Evolutionary conservation across 805 yeast species (phyloP).

Genomic region (Yarrowia deformans): DNA sequence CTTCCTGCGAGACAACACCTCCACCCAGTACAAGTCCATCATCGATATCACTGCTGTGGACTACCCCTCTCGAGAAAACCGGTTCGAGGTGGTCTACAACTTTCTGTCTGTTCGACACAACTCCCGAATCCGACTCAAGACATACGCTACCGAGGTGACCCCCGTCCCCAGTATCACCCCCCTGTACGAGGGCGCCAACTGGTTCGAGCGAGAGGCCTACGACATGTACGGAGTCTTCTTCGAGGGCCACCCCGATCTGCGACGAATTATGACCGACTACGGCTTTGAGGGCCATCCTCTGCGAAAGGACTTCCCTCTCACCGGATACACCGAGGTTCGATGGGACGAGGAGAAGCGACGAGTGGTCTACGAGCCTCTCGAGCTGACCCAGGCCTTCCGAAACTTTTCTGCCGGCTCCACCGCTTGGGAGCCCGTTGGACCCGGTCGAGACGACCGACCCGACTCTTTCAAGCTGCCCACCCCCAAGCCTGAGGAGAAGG

Average conservation of each 20-base stretch:
- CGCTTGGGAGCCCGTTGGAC: slow-evolving; percentile 92
- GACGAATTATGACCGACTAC: slow-evolving; percentile 89
- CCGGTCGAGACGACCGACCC: slow-evolving; percentile 82
- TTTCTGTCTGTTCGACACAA: slow-evolving; percentile 80
- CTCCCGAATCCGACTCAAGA: slow-evolving; percentile 86
- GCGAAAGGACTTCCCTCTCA: slow-evolving; percentile 91
- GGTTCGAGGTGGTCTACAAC: slow-evolving; percentile 89
- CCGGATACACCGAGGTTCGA: slow-evolving; percentile 89
- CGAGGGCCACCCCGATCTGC: slow-evolving; percentile 87
- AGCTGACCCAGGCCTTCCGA: slow-evolving; percentile 91
- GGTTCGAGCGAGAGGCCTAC: slow-evolving; percentile 91
- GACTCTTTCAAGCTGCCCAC: slow-evolving; percentile 81
- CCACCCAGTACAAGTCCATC: slow-evolving; percentile 78
- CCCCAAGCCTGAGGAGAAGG: slow-evolving; percentile 75
- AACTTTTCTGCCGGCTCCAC: slow-evolving; percentile 87
- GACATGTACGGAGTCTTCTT: slow-evolving; percentile 88
- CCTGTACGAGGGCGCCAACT: slow-evolving; percentile 79
- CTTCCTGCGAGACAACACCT: slow-evolving; percentile 77
- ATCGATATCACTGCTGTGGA: slow-evolving; percentile 88
- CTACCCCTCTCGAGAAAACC: slow-evolving; percentile 80
- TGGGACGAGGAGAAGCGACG: slow-evolving; percentile 92
- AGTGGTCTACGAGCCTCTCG: slow-evolving; percentile 87
- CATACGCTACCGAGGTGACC: slow-evolving; percentile 82
- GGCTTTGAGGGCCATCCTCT: slow-evolving; percentile 93
- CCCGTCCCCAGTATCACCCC: slow-evolving; percentile 83